Evolutionary conservation across 2,329 filamentous ascomycete genomes (phyloP), one percentile per base, ranked within the genome.

Genomic region (Alternaria conjuncta): DNA sequence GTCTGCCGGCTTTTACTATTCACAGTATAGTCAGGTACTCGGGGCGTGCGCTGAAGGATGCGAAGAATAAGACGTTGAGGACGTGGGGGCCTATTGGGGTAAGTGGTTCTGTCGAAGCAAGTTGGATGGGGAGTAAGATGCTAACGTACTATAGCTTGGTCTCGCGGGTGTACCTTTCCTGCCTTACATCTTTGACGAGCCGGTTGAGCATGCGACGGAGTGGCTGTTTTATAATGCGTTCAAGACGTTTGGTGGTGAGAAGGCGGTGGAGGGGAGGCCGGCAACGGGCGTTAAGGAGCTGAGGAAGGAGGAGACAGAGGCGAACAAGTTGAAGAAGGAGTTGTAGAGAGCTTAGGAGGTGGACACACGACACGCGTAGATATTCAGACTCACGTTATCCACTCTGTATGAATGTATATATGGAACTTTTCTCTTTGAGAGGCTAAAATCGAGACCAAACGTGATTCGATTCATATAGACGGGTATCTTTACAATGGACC

Each of bases 51-150:
- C 80, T 99, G 84, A 97, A 95, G 83, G 85, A 92, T 71, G 85
- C 86, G 20, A 95, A 96, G 85, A 97, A 92, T 76, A 84, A 86
- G 63, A 88, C 83, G 5, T 63, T 98, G 23, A 85, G 95, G 71
- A 96, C 93, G 0, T 99, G 92, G 91, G 92, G 87, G 0, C 96
- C 96, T 0, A 97, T 99, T 63, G 96, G 96, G 2, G 87, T 97
- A 72, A 89, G 94, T 83, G 15, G 6, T 26, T 6, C 4, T 21
- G 36, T 41, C 4, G 36, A 41, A 18, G 36, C 0, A 11, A 0
- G 10, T 18, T 41, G 5, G n/a, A 41, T 11, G 36, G 8, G 2
- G n/a, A 41, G 36, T 18, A 18, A 41, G 36, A 18, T 12, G 32
- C 69, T 71, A 51, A 72, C 30, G 13, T 1, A 1, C 28, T 62